Conservation (phyloP, 345 rosid genomes). For the Arabidopsis thaliana region TAIR10.1 NC_003070.9:2197001-2197500, state of each 20-base stretch:
- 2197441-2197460: conserved; percentile 37
- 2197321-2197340: neutral
- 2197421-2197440: conserved; percentile 24
- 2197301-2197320: neutral
- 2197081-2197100: conserved; percentile 3
- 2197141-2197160: neutral
- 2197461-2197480: conserved; percentile 33
- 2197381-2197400: conserved; percentile 26
- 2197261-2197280: neutral
- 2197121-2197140: neutral
- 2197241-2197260: neutral
- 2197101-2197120: neutral
- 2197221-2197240: neutral
- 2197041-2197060: neutral
- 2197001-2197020: conserved; percentile 31
- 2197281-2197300: neutral
- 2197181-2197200: neutral
- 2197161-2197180: neutral
- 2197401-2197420: conserved; percentile 25
- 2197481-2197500: neutral
- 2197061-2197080: conserved; percentile 4
- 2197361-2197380: conserved; percentile 1
- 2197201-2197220: neutral
- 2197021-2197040: neutral
- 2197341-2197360: conserved; percentile 1